Percentiles rank a stretch among this genome's conserved stretches.
Conservation (phyloP, 805 yeast genomes). For the Wickerhamomyces subpelliculosus region DNA sequence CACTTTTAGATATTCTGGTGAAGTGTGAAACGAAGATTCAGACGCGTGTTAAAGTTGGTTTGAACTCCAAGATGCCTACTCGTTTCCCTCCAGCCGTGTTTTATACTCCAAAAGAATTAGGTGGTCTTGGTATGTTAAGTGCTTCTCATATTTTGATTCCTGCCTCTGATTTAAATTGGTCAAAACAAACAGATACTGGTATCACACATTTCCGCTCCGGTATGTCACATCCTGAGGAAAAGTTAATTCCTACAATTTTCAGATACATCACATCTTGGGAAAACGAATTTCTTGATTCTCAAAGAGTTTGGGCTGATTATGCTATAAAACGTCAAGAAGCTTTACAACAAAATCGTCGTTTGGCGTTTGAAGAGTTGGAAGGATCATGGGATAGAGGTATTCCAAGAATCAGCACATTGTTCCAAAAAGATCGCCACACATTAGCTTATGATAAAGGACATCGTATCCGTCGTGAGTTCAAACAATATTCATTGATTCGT, state of each 20-base stretch:
- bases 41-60: conserved; percentile 87
- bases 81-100: conserved; percentile 98
- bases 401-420: conserved; percentile 90
- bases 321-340: conserved; percentile 88
- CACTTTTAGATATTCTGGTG: conserved; percentile 74
- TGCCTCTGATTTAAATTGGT: conserved; percentile 85
- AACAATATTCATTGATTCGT: conserved; percentile 62
- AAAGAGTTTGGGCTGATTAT: conserved; percentile 96
- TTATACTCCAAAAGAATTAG: conserved; percentile 94
- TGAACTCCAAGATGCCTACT: conserved; percentile 97
- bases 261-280: conserved; percentile 96
- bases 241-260: conserved; percentile 87
- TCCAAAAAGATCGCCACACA: conserved; percentile 92
- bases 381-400: conserved; percentile 95
- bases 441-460: conserved; percentile 94
- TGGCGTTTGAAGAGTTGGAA: conserved; percentile 90
- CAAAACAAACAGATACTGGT: conserved; percentile 90
- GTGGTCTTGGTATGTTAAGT: conserved; percentile 96
- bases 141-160: conserved; percentile 96
- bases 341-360: conserved; percentile 70
- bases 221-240: conserved; percentile 73
- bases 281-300: conserved; percentile 88
- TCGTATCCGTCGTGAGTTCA: conserved; percentile 73
- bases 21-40: conserved; percentile 91
- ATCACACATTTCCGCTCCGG: conserved; percentile 93